Percentiles rank a stretch among this genome's conserved stretches.
Evolutionary conservation across 2,329 filamentous ascomycete species (phyloP).

Genomic region (Aspergillus neotritici): DNA sequence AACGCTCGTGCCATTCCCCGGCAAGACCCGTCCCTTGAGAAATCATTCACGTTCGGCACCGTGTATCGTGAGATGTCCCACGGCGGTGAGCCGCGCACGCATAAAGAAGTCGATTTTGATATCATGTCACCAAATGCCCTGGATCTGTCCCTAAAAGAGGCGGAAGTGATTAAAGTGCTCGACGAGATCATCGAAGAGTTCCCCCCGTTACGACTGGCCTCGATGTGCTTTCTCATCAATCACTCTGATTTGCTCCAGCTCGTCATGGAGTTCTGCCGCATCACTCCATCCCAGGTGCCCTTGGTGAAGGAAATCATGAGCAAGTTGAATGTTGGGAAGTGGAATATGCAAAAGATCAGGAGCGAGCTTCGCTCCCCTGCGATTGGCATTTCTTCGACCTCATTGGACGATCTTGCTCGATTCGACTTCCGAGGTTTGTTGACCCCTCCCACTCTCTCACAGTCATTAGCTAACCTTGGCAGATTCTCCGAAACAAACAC

Average conservation of each 20-base stretch:
- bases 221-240: slow-evolving; percentile 85
- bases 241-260: slow-evolving; percentile 80
- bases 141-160: slow-evolving; percentile 83
- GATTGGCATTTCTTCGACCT: slow-evolving; percentile 79
- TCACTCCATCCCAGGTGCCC: slow-evolving; percentile 62
- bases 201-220: slow-evolving; percentile 62
- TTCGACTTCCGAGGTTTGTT: slow-evolving; percentile 79
- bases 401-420: slow-evolving; percentile 78
- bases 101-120: slow-evolving; percentile 92
- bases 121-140: slow-evolving; percentile 78
- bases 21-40: slow-evolving; percentile 58
- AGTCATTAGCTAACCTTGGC: slow-evolving; percentile 53
- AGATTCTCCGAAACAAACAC: slow-evolving; percentile 66
- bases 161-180: slow-evolving; percentile 86
- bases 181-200: slow-evolving; percentile 84
- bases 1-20: slow-evolving; percentile 77
- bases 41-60: slow-evolving; percentile 79
- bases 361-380: slow-evolving; percentile 74
- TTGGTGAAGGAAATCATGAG: slow-evolving; percentile 77
- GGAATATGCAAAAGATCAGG: slow-evolving; percentile 76
- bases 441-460: slow-evolving; percentile 42
- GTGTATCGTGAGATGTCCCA: slow-evolving; percentile 76
- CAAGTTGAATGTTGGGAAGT: slow-evolving; percentile 75
- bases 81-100: slow-evolving; percentile 74
- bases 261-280: slow-evolving; percentile 84